Evolutionary conservation across 1,284 basidiomycete genomes (phyloP).

Genomic region (Inonotus obliquus): DNA sequence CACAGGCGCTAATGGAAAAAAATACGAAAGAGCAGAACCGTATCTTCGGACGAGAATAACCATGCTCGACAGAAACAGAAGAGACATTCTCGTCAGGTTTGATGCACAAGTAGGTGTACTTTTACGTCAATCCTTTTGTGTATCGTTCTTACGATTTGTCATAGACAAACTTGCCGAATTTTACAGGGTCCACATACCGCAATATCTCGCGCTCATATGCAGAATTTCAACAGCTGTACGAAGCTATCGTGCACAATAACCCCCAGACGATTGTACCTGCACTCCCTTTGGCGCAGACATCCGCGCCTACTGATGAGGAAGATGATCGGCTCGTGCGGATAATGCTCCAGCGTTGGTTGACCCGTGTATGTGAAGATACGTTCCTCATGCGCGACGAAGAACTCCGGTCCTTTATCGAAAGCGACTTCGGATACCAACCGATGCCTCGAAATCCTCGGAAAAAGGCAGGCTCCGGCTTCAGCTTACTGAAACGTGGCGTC

Average conservation of each 20-base stretch:
- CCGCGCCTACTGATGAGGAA: conserved; percentile 92
- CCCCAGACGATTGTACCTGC: conserved; percentile 92
- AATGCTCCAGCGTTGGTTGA: conserved; percentile 90
- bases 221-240: conserved; percentile 90
- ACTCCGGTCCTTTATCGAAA: conserved; percentile 87
- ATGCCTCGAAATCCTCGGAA: conserved; percentile 63
- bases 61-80: conserved; percentile 85
- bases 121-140: background rate
- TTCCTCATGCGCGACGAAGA: conserved; percentile 87
- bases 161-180: conserved; percentile 90
- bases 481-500: conserved; percentile 63
- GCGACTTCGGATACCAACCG: conserved; percentile 90
- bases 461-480: conserved; percentile 64
- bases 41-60: conserved; percentile 86
- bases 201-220: conserved; percentile 89
- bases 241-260: conserved; percentile 76
- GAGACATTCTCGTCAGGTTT: conserved; percentile 87
- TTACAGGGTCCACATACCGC: conserved; percentile 82
- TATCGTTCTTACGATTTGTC: background rate
- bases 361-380: conserved; percentile 83
- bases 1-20: conserved; percentile 58
- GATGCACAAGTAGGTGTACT: conserved; percentile 74
- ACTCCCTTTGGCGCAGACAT: conserved; percentile 86
- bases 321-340: conserved; percentile 91
- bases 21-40: conserved; percentile 70